These are phyloP conservation scores for Daldinia eschscholtzii DNA, from an alignment of 2,329 filamentous ascomycete species.

Conservation along the genomic window DNA sequence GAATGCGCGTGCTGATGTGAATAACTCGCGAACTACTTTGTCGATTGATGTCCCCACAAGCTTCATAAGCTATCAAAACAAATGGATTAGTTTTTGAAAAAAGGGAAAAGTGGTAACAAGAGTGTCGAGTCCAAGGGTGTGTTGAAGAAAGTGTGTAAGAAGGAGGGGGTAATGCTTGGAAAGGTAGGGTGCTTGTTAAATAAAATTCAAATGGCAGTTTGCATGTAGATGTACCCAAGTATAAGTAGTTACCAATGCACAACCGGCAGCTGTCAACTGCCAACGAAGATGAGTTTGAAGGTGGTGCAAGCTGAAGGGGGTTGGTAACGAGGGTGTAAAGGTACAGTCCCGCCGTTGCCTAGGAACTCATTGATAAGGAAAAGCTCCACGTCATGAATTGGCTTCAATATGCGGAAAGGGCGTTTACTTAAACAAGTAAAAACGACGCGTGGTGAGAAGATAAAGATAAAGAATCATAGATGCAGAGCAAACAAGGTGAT, in stretches of 20 bases:
- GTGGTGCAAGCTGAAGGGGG: not conserved
- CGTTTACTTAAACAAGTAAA: not conserved
- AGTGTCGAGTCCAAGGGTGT: not conserved
- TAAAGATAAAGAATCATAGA: not conserved
- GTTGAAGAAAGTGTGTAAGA: not conserved
- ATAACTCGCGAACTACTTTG: not conserved
- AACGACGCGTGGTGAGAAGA: not conserved
- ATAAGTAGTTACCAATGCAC: constrained; percentile 6
- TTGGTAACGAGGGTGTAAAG: not conserved
- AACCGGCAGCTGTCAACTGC: not conserved
- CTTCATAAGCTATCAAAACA: constrained; percentile 5
- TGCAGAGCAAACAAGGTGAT: constrained; percentile 1
- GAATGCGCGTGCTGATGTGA: not conserved
- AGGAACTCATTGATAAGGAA: not conserved
- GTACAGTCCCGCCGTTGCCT: not conserved
- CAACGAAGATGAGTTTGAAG: not conserved
- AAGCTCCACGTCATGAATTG: not conserved
- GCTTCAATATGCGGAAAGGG: not conserved
- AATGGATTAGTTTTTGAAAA: not conserved
- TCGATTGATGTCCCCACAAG: not conserved
- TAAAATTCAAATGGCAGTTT: not conserved
- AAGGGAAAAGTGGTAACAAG: not conserved
- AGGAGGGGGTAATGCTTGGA: not conserved
- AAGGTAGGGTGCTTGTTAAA: not conserved
- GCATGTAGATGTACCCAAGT: not conserved